Evolutionary conservation across 768 basidiomycete genomes (phyloP).

Genomic region (Chalciporus chontae): DNA sequence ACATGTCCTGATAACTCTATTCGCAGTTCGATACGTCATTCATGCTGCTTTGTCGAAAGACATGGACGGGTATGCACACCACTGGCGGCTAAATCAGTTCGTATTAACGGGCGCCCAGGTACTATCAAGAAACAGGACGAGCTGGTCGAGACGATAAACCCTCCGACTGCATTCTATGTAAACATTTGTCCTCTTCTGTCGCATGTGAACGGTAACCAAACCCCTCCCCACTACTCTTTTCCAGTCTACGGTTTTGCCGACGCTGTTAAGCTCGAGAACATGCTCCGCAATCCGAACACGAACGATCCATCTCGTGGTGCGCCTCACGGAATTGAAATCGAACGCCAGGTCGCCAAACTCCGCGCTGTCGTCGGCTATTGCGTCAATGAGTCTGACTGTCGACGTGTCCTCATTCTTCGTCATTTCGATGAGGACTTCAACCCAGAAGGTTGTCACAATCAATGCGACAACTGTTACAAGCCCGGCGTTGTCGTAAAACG

Average conservation of each 20-base stretch:
- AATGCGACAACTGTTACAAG: constrained; percentile 83
- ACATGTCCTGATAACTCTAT: constrained; percentile 5
- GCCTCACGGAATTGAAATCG: constrained; percentile 47
- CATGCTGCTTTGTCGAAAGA: constrained; percentile 81
- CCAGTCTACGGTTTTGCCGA: constrained; percentile 69
- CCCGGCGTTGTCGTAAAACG: constrained; percentile 40
- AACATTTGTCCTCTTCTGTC: constrained; percentile 24
- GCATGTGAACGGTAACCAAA: background rate
- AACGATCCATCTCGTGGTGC: constrained; percentile 32
- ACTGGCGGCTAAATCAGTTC: background rate
- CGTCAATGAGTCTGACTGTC: constrained; percentile 76
- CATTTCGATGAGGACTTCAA: constrained; percentile 87
- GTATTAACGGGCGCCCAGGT: constrained; percentile 38
- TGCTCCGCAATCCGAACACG: constrained; percentile 56
- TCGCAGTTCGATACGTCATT: constrained; percentile 84
- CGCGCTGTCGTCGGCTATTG: constrained; percentile 77
- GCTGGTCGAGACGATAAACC: constrained; percentile 88
- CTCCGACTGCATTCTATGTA: constrained; percentile 87
- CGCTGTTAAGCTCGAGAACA: constrained; percentile 47
- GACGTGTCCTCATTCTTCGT: constrained; percentile 81
- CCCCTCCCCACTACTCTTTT: background rate
- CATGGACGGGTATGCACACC: constrained; percentile 66
- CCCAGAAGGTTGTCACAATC: constrained; percentile 54
- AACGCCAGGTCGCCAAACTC: constrained; percentile 63
- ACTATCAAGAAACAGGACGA: constrained; percentile 95